Base-by-base conservation (phyloP, 495 filamentous ascomycete genomes). In the Aspergillus carlsbadensis region DNA sequence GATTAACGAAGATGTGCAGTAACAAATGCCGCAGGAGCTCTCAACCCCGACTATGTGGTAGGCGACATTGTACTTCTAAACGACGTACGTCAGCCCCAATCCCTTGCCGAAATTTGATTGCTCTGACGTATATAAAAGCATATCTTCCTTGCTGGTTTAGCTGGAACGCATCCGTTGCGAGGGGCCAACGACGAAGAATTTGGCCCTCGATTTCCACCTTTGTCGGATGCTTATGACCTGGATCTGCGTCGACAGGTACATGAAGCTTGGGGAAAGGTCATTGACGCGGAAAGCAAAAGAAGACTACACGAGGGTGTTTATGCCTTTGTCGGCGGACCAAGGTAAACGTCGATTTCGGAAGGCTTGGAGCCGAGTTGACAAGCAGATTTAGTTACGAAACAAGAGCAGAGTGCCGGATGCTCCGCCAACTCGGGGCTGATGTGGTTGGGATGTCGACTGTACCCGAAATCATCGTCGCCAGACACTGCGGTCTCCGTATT, bases 381-480 rank as follows among this genome's bases (percentile, higher is more conserved):
- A 17, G n/a, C 5, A 48, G 52, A 14, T 51, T 58, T 22, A 87
- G 84, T 49, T 89, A 89, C 68, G 88, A 91, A 63, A 91, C 88
- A 1, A 78, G 88, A 57, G 86, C 88, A 11, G 88, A 92, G 65
- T 90, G 88, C 59, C 81, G 88, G 17, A 84, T 91, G 81, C 78
- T 92, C 55, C 78, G 76, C 24, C 71, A 66, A 33, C 66, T 89
- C 13, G 87, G 87, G 7, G 87, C 86, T 22, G 87, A 91, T 67
- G 68, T 90, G 15, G 88, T 91, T 3, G 88, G 87, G 8, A 91
- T 91, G 88, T 88, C 85, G 15, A 90, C 87, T 6, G 85, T 91
- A 14, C 88, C 88, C 10, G 88, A 92, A 64, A 85, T 90, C 37
- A 79, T 90, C 46, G 83, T 87, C 15, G 88, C 88, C 13, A 78